Evolutionary conservation across 768 basidiomycete species (phyloP).

Genomic region (Russula brevipes): DNA sequence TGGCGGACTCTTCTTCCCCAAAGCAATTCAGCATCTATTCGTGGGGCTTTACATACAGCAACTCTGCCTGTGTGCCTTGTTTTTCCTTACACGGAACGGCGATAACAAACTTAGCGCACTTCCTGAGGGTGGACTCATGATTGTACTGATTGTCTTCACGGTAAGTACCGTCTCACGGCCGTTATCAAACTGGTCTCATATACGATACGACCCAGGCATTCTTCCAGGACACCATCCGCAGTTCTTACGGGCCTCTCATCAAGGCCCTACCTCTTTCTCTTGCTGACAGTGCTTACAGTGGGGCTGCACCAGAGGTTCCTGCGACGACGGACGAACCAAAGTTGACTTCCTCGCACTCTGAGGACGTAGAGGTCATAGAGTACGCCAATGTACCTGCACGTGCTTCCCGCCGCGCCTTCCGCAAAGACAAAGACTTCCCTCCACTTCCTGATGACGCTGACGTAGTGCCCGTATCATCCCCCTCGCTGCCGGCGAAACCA

Average conservation of each 20-base stretch:
- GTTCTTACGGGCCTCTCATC: constrained; percentile 76
- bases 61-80: constrained; percentile 76
- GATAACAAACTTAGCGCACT: constrained; percentile 51
- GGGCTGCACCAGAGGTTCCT: not conserved
- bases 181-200: not conserved
- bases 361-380: constrained; percentile 5
- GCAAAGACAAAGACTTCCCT: not conserved
- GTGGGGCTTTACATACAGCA: constrained; percentile 92
- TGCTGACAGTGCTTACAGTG: constrained; percentile 57
- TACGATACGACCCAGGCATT: constrained; percentile 42
- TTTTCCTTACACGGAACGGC: constrained; percentile 75
- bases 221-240: constrained; percentile 67
- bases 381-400: constrained; percentile 1
- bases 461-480: constrained; percentile 5
- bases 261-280: constrained; percentile 72
- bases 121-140: constrained; percentile 75
- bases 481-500: constrained; percentile 24
- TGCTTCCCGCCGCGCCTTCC: not conserved
- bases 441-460: not conserved
- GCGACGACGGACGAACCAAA: not conserved
- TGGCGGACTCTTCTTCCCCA: constrained; percentile 93
- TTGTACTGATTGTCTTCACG: constrained; percentile 79
- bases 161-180: constrained; percentile 41
- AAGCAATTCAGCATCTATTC: constrained; percentile 88
- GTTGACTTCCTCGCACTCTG: not conserved